These are phyloP conservation scores for Boletellus emodensis DNA, from an alignment of 768 basidiomycete species.

Conservation along the genomic window DNA sequence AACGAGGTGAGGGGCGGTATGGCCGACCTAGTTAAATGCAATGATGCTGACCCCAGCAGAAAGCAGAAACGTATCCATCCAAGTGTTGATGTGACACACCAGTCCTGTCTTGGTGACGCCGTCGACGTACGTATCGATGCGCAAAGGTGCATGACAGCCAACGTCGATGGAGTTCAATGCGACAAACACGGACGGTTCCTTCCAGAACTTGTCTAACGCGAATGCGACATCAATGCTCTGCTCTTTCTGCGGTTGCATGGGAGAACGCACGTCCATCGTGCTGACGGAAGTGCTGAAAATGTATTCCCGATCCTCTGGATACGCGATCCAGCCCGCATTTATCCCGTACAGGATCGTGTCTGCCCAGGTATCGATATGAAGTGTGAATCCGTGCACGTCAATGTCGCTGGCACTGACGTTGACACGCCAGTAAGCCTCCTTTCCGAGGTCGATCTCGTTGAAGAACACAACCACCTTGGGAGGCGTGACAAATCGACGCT, in stretches of 20 bases:
- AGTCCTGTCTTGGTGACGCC: background rate
- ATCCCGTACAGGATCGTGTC: conserved; percentile 3
- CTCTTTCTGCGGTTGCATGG: conserved; percentile 1
- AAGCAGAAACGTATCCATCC: conserved; percentile 3
- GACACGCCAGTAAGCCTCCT: conserved; percentile 7
- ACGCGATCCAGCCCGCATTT: conserved; percentile 16
- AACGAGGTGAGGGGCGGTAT: background rate
- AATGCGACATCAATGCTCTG: conserved; percentile 9
- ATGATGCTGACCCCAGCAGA: background rate
- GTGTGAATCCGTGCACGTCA: conserved; percentile 13
- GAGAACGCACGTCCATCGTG: conserved; percentile 3
- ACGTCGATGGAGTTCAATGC: conserved; percentile 16
- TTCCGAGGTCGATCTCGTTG: conserved; percentile 11
- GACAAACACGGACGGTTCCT: conserved; percentile 17
- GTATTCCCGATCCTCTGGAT: conserved; percentile 17
- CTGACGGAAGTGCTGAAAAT: conserved; percentile 15
- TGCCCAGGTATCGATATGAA: conserved; percentile 9
- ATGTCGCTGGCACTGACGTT: conserved; percentile 4
- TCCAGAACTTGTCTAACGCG: conserved; percentile 4
- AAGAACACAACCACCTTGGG: conserved; percentile 15
- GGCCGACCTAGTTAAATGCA: background rate
- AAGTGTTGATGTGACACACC: conserved; percentile 14
- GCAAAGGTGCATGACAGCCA: conserved; percentile 5
- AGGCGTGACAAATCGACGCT: conserved; percentile 12
- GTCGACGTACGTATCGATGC: conserved; percentile 12